These are phyloP conservation scores for Cucurbita moschata DNA, from an alignment of 306 rosid genomes.

Conservation along the genomic window DNA sequence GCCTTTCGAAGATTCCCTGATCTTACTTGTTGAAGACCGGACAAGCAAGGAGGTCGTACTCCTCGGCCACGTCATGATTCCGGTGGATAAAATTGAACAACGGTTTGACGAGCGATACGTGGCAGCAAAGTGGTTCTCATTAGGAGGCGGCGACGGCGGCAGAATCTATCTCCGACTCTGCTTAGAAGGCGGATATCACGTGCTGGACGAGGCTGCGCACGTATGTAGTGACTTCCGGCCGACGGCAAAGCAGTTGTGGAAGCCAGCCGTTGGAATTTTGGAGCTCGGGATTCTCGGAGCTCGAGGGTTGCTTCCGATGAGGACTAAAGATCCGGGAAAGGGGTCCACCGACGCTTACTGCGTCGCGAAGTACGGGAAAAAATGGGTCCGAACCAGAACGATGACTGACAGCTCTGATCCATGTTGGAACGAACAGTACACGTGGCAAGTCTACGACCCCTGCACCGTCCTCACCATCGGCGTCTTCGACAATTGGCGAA, in stretches of 20 bases:
- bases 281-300: slow-evolving; percentile 93
- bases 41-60: slow-evolving; percentile 39
- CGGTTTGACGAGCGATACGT: slow-evolving; percentile 80
- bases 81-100: slow-evolving; percentile 55
- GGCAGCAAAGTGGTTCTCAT: slow-evolving; percentile 55
- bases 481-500: slow-evolving; percentile 40
- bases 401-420: slow-evolving; percentile 37
- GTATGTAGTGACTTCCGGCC: slow-evolving; percentile 90
- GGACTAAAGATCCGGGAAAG: slow-evolving; percentile 20
- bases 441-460: slow-evolving; percentile 50
- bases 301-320: slow-evolving; percentile 60
- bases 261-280: slow-evolving; percentile 65
- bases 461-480: slow-evolving; percentile 43
- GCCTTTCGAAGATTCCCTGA: slow-evolving; percentile 72
- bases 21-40: slow-evolving; percentile 60
- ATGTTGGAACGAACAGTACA: slow-evolving; percentile 60
- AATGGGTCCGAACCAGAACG: slow-evolving; percentile 55
- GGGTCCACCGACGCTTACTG: slow-evolving; percentile 48
- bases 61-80: slow-evolving; percentile 53
- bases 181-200: slow-evolving; percentile 94
- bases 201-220: slow-evolving; percentile 96
- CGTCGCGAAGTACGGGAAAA: slow-evolving; percentile 51
- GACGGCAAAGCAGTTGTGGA: slow-evolving; percentile 86
- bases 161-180: slow-evolving; percentile 64
- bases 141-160: slow-evolving; percentile 33